Evolutionary conservation across 176 grass and related monocot genomes (phyloP).

Genomic region (sorghum (Sorghum bicolor)): DNA sequence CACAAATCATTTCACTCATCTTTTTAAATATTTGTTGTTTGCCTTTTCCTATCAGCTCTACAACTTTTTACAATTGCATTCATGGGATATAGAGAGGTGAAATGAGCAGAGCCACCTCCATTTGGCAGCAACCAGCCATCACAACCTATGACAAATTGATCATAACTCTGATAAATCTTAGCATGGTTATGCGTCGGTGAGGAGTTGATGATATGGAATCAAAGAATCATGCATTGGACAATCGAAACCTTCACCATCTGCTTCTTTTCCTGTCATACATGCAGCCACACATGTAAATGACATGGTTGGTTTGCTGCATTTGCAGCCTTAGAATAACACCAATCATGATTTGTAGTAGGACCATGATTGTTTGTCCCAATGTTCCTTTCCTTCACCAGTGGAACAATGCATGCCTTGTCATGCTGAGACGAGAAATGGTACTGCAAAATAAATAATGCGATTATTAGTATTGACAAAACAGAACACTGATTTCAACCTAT

Average conservation of each 20-base stretch:
- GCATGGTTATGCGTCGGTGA: not conserved
- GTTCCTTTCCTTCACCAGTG: not conserved
- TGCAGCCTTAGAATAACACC: not conserved
- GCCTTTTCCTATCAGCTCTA: conserved; percentile 4
- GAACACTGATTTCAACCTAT: not conserved
- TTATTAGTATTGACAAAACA: conserved; percentile 15
- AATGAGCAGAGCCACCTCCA: not conserved
- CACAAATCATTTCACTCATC: conserved; percentile 5
- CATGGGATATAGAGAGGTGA: not conserved
- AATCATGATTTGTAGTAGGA: not conserved
- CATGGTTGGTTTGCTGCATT: not conserved
- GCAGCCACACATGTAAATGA: not conserved
- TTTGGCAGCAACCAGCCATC: not conserved
- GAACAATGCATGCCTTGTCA: conserved; percentile 9
- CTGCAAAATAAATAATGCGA: conserved; percentile 43
- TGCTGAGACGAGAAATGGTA: conserved; percentile 55
- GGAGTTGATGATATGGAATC: not conserved
- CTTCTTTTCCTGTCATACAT: not conserved
- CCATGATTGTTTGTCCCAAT: not conserved
- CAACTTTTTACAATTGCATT: conserved; percentile 41
- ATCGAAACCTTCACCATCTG: not conserved
- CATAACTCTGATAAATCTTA: conserved; percentile 5
- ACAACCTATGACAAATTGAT: not conserved
- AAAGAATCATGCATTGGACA: not conserved
- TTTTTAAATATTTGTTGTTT: not conserved